These are phyloP conservation scores for Neophaeococcomyces mojaviensis DNA, from an alignment of 2,329 filamentous ascomycete species.

Conservation along the genomic window DNA sequence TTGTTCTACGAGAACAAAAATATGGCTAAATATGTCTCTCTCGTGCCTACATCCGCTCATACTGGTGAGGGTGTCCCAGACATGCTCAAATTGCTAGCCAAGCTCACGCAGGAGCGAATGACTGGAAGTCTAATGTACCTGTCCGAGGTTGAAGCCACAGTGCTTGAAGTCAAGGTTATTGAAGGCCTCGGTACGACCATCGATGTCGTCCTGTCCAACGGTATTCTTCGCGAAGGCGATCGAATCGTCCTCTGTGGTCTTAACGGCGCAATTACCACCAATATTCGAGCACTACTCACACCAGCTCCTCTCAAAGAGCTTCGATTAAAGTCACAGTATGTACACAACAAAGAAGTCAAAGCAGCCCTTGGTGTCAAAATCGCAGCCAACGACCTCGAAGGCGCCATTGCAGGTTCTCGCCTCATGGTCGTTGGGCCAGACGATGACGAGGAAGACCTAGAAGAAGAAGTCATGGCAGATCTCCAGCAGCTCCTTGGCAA, in stretches of 20 bases:
- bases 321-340: slow-evolving; percentile 89
- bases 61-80: slow-evolving; percentile 99
- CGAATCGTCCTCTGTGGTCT: slow-evolving; percentile 91
- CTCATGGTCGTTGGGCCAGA: slow-evolving; percentile 89
- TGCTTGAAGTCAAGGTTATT: slow-evolving; percentile 97
- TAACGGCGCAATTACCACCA: slow-evolving; percentile 92
- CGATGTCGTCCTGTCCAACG: slow-evolving; percentile 92
- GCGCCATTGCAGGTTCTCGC: slow-evolving; percentile 91
- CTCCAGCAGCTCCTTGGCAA: slow-evolving; percentile 83
- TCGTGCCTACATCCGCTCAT: slow-evolving; percentile 93
- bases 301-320: slow-evolving; percentile 89
- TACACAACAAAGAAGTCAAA: slow-evolving; percentile 99
- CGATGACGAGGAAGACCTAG: slow-evolving; percentile 93
- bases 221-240: slow-evolving; percentile 88
- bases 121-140: slow-evolving; percentile 96
- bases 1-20: slow-evolving; percentile 97
- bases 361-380: slow-evolving; percentile 98
- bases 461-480: slow-evolving; percentile 94
- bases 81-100: slow-evolving; percentile 90
- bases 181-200: slow-evolving; percentile 98
- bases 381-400: slow-evolving; percentile 87
- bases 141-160: slow-evolving; percentile 93
- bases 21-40: slow-evolving; percentile 88
- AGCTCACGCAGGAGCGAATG: slow-evolving; percentile 95
- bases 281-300: slow-evolving; percentile 88